phyloP scores from a whole-genome alignment of 2,329 filamentous ascomycete species.

The Sporothrix pallida region DNA sequence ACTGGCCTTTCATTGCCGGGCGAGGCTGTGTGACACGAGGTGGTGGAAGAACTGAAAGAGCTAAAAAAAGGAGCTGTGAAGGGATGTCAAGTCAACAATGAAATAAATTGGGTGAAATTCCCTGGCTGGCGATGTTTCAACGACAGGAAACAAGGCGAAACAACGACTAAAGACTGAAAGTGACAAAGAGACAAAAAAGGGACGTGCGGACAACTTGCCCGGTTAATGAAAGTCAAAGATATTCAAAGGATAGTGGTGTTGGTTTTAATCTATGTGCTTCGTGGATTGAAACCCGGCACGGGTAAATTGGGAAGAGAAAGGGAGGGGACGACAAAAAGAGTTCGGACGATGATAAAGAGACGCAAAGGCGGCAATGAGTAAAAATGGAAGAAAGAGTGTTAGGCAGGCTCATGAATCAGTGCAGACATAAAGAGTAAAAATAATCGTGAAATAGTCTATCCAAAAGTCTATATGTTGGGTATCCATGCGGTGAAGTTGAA shows the following conservation, averaged over 20 bases:
- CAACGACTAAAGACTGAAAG: no score
- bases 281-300: slow-evolving; percentile 24
- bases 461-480: slow-evolving; percentile 16
- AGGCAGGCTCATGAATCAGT: no score
- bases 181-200: background rate
- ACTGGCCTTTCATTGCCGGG: no score
- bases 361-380: background rate
- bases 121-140: no score
- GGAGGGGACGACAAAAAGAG: background rate
- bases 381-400: no score
- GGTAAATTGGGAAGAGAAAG: slow-evolving; percentile 14
- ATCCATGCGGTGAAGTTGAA: background rate
- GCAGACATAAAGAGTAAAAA: no score
- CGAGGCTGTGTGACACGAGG: no score
- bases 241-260: background rate
- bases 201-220: background rate
- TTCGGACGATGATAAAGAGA: no score
- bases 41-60: background rate
- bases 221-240: background rate
- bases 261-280: slow-evolving; percentile 26
- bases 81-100: no score
- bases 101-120: no score
- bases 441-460: slow-evolving; percentile 3
- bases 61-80: background rate
- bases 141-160: background rate